Base-by-base conservation (phyloP, 2,329 filamentous ascomycete genomes). In the Bertia moriformis region DNA sequence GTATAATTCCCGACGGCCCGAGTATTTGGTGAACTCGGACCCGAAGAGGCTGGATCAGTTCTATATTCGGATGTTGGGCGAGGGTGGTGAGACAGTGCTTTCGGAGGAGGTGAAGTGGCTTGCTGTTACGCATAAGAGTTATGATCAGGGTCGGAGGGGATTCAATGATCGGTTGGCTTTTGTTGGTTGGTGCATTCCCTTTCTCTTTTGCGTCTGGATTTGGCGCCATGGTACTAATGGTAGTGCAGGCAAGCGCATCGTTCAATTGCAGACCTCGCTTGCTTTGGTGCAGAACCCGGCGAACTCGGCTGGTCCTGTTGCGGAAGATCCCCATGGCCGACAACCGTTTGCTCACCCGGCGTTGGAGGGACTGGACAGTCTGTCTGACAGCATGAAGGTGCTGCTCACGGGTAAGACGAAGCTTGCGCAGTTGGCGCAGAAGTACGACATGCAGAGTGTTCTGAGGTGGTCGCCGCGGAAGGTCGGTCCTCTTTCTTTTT, bases 121-220 rank as follows among this genome's bases (percentile, higher is more conserved):
- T 50, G 78, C 78, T 39, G 66, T 84, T 39, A 85, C 80, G 43
- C 79, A 84, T 52, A 84, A 84, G 63, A 83, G 78, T 58, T 83
- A 82, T 55, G 78, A 84, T 53, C 80, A 84, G 55, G 80, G 78
- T 40, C 61, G 74, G 48, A 70, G 77, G 57, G 78, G 78, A 7
- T 83, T 77, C 60, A 85, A 85, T 54, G 78, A 83, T 51, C 69
- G 78, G 41, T 60, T 85, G 54, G 73, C 77, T 24, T 82, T 74
- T 51, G 58, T 83, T 38, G 80, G 76, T 81, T 65, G 42, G 65
- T 52, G 15, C n/a, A 19, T n/a, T n/a, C n/a, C n/a, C n/a, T n/a
- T n/a, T n/a, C n/a, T n/a, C n/a, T n/a, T n/a, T n/a, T n/a, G n/a
- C n/a, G n/a, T n/a, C 27, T 10, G 15, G 15, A 35, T 35, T 35